Conservation (phyloP, 805 yeast genomes). For the Kodamaea kakaduensis region DNA sequence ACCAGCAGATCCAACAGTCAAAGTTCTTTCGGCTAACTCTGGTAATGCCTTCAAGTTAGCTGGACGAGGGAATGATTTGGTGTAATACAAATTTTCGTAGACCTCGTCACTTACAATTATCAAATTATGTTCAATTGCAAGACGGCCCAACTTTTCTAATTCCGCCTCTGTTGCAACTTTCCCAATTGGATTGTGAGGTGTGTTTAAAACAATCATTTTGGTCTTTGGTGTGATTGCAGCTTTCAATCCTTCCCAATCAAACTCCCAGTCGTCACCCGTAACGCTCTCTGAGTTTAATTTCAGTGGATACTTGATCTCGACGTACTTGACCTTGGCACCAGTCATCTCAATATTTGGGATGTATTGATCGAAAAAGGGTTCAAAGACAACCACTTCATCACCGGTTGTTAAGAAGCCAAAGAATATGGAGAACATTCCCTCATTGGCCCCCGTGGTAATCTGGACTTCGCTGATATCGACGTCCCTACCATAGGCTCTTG, state of each 20-base stretch:
- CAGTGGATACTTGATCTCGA: slow-evolving; percentile 78
- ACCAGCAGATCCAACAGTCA: slow-evolving; percentile 96
- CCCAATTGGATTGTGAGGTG: slow-evolving; percentile 97
- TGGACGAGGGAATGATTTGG: slow-evolving; percentile 68
- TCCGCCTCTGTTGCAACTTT: slow-evolving; percentile 80
- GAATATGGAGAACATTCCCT: slow-evolving; percentile 82
- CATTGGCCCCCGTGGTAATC: slow-evolving; percentile 96
- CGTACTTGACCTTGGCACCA: slow-evolving; percentile 89
- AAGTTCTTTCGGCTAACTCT: slow-evolving; percentile 71
- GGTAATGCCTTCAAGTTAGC: slow-evolving; percentile 66
- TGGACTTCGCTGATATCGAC: slow-evolving; percentile 61
- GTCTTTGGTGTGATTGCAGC: slow-evolving; percentile 70
- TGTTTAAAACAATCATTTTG: slow-evolving; percentile 80
- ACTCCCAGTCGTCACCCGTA: slow-evolving; percentile 80
- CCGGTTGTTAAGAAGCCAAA: slow-evolving; percentile 82
- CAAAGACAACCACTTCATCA: slow-evolving; percentile 94
- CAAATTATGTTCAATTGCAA: slow-evolving; percentile 83
- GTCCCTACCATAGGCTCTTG: slow-evolving; percentile 57
- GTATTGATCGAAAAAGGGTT: slow-evolving; percentile 96
- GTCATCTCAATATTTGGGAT: slow-evolving; percentile 90
- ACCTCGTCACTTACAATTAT: slow-evolving; percentile 90
- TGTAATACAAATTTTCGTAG: slow-evolving; percentile 83
- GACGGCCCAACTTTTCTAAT: slow-evolving; percentile 65
- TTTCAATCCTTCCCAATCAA: slow-evolving; percentile 76
- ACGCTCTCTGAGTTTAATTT: slow-evolving; percentile 61